Evolutionary conservation across 2,329 filamentous ascomycete genomes (phyloP).

Genomic region (Paecilomyces fulvus): DNA sequence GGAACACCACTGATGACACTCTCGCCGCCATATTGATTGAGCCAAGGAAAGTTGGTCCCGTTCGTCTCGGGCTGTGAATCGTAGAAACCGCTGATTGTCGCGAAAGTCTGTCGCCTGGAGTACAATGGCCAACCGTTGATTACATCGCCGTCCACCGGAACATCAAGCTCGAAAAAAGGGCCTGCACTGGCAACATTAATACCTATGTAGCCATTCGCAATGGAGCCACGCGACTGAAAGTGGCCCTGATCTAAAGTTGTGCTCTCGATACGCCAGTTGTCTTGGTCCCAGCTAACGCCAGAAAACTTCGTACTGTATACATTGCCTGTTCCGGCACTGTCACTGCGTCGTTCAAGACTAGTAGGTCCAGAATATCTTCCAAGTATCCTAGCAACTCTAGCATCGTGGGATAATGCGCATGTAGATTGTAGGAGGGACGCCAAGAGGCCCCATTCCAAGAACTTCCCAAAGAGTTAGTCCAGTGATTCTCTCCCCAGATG

Average conservation of each 20-base stretch:
- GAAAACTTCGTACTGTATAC: constrained; percentile 43
- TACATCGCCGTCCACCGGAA: constrained; percentile 41
- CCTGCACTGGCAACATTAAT: constrained; percentile 56
- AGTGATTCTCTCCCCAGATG: background rate
- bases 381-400: constrained; percentile 13
- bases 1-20: constrained; percentile 64
- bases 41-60: constrained; percentile 58
- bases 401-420: constrained; percentile 5
- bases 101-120: constrained; percentile 55
- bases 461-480: background rate
- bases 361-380: constrained; percentile 10
- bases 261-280: constrained; percentile 49
- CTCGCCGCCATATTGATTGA: constrained; percentile 61
- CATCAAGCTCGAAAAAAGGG: constrained; percentile 55
- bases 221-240: constrained; percentile 51
- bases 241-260: constrained; percentile 48
- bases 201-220: constrained; percentile 58
- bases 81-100: constrained; percentile 60
- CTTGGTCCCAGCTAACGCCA: constrained; percentile 51
- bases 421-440: background rate
- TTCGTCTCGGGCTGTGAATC: constrained; percentile 51
- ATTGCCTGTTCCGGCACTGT: constrained; percentile 10
- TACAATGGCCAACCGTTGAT: constrained; percentile 62
- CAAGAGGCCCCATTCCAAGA: background rate
- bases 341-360: background rate